Percentiles rank a stretch among this genome's conserved stretches.
phyloP scores from a whole-genome alignment of 148 eudicot species.

The Polygonum aviculare region DNA sequence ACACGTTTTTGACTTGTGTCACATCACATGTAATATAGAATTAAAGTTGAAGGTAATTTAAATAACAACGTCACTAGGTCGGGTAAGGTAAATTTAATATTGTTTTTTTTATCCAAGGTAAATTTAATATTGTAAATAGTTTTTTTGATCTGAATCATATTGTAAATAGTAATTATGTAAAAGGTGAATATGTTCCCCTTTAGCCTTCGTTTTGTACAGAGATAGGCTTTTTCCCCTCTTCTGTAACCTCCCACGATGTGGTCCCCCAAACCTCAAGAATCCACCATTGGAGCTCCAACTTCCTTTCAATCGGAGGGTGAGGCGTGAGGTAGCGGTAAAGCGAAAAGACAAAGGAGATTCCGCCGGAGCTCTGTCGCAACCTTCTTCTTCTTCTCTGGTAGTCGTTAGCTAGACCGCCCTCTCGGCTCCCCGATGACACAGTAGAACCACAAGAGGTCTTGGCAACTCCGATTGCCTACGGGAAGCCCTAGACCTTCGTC shows the following conservation, averaged over 20 bases:
- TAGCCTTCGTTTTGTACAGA: not conserved
- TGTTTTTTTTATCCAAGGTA: no score
- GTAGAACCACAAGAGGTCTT: constrained; percentile 51
- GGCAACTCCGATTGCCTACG: constrained; percentile 76
- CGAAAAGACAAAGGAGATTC: constrained; percentile 25
- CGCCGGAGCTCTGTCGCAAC: not conserved
- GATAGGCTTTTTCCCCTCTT: not conserved
- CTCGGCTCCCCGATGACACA: constrained; percentile 84
- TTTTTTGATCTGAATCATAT: no score
- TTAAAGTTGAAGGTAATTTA: no score
- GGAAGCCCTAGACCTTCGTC: constrained; percentile 77
- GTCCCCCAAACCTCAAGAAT: not conserved
- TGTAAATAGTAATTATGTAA: not conserved
- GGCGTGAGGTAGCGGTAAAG: constrained; percentile 37
- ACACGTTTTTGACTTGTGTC: no score
- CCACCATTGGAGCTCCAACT: constrained; percentile 4
- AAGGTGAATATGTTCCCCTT: not conserved
- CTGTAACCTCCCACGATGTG: not conserved
- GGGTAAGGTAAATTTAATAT: not conserved
- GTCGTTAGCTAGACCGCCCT: constrained; percentile 44
- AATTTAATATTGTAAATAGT: no score
- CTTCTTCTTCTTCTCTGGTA: not conserved
- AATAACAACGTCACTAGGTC: no score
- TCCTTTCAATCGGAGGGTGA: constrained; percentile 29
- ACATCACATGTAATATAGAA: no score